phyloP scores from a whole-genome alignment of 768 basidiomycete species.

The Leccinum incarnatum region DNA sequence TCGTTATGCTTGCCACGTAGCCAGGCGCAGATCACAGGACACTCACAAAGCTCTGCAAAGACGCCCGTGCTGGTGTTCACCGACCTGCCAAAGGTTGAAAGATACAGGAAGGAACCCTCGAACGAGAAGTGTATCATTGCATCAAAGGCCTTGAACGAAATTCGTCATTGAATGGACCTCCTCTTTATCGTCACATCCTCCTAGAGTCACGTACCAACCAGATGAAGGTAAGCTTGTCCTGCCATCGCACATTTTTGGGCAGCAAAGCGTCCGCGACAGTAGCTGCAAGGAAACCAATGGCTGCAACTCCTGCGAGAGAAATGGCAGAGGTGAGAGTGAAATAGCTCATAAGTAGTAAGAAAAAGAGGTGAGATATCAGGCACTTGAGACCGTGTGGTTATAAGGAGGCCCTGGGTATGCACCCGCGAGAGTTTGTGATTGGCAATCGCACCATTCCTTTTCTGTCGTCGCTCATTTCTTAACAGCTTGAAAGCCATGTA shows the following conservation, averaged over 20 bases:
- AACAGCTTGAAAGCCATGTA: neutral
- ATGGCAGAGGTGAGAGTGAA: slow-evolving; percentile 62
- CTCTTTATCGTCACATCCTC: neutral
- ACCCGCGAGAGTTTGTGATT: neutral
- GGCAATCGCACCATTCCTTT: too few relatives aligned
- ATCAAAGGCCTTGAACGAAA: slow-evolving; percentile 60
- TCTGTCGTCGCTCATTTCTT: too few relatives aligned
- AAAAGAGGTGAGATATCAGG: neutral
- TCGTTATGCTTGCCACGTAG: neutral
- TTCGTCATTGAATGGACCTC: neutral
- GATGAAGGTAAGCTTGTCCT: slow-evolving; percentile 69
- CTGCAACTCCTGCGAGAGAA: slow-evolving; percentile 59
- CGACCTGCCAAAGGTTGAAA: slow-evolving; percentile 70
- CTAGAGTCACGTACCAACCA: slow-evolving; percentile 58
- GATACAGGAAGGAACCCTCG: slow-evolving; percentile 79
- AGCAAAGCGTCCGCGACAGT: slow-evolving; percentile 53
- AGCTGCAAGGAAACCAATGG: slow-evolving; percentile 50
- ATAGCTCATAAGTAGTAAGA: slow-evolving; percentile 17
- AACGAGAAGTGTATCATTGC: slow-evolving; percentile 76
- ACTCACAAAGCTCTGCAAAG: slow-evolving; percentile 74
- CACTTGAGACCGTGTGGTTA: neutral
- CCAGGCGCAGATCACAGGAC: neutral
- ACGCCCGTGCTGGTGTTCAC: slow-evolving; percentile 67
- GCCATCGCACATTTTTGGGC: slow-evolving; percentile 60
- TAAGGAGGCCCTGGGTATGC: neutral